Conservation (phyloP, 2,329 filamentous ascomycete genomes). For the Amphichorda felina region DNA sequence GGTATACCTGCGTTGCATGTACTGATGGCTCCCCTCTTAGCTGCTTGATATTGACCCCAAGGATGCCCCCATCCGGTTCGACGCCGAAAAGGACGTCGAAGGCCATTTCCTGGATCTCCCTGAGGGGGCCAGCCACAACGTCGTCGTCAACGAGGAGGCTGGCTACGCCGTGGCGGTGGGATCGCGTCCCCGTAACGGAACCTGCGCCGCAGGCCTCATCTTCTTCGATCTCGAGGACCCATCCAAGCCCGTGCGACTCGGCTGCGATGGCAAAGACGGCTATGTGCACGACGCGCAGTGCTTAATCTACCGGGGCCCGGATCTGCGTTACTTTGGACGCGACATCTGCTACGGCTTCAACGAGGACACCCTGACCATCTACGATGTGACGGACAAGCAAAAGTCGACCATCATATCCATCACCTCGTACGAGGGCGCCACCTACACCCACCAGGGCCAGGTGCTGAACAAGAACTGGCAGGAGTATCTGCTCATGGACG, state of each 20-base stretch:
- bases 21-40: too few species aligned
- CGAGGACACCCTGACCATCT: constrained; percentile 35
- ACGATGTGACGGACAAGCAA: constrained; percentile 36
- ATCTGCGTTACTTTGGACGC: constrained; percentile 27
- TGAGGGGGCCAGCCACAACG: constrained; percentile 12
- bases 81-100: constrained; percentile 15
- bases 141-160: constrained; percentile 17
- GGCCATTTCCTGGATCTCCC: constrained; percentile 13
- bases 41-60: constrained; percentile 29
- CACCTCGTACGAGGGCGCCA: constrained; percentile 42
- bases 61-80: constrained; percentile 14
- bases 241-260: constrained; percentile 32
- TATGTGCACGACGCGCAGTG: constrained; percentile 43
- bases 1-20: too few species aligned
- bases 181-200: constrained; percentile 27
- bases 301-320: constrained; percentile 36
- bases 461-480: constrained; percentile 31
- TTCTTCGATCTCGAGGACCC: constrained; percentile 31
- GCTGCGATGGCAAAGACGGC: constrained; percentile 33
- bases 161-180: constrained; percentile 33
- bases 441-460: constrained; percentile 46
- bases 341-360: constrained; percentile 44
- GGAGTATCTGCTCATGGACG: constrained; percentile 31
- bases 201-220: constrained; percentile 25
- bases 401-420: constrained; percentile 31